Evolutionary conservation across 2,329 filamentous ascomycete genomes (phyloP).

Genomic region (Pyricularia pennisetigena): DNA sequence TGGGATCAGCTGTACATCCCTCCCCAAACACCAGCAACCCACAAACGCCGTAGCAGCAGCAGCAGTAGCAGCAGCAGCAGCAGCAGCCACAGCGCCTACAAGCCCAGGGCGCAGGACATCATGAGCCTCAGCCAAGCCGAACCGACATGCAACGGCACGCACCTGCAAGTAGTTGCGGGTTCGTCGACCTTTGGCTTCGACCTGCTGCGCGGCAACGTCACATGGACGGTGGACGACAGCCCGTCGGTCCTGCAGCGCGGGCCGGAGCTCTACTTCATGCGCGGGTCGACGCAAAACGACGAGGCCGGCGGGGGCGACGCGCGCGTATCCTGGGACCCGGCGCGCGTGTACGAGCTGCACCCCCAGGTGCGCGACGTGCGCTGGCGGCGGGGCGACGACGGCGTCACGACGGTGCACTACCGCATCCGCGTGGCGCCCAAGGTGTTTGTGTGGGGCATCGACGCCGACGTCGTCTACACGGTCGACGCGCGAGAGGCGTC

Average conservation of each 20-base stretch:
- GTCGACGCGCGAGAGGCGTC: constrained; percentile 26
- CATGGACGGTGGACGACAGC: neutral
- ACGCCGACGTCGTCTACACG: constrained; percentile 26
- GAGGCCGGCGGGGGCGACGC: neutral
- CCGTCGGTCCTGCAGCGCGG: neutral
- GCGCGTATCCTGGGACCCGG: neutral
- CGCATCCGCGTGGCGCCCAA: constrained; percentile 33
- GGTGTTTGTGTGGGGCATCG: constrained; percentile 31
- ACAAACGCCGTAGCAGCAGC: neutral
- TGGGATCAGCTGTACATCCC: neutral
- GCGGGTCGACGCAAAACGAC: neutral
- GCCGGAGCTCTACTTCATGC: neutral
- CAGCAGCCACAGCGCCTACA: neutral
- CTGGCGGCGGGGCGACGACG: constrained; percentile 10
- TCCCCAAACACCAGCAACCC: neutral
- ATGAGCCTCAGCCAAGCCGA: neutral
- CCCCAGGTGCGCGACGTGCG: constrained; percentile 7
- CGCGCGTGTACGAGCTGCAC: neutral
- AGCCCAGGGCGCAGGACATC: neutral
- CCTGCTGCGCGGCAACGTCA: neutral
- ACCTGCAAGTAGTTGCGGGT: neutral
- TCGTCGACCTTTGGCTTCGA: neutral
- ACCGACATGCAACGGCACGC: neutral
- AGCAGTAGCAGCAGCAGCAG: neutral
- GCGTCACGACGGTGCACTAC: constrained; percentile 19